Conservation (phyloP, 192 early-diverging fungal species). For the Coemansia nantahalensis region DNA sequence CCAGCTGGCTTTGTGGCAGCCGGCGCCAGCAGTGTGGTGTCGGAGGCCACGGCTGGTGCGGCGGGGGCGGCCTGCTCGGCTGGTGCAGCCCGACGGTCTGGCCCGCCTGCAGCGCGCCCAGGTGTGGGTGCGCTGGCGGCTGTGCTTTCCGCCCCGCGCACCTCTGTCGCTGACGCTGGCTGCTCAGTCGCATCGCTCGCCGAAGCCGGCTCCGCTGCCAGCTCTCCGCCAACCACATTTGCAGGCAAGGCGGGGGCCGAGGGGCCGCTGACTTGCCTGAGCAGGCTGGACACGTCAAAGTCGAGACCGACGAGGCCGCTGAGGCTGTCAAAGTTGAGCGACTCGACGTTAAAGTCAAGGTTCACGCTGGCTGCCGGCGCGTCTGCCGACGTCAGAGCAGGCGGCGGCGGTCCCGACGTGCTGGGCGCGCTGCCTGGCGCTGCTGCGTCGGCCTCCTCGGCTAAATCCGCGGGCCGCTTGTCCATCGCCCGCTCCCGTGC, state of each 20-base stretch:
- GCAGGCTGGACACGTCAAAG: constrained; percentile 43
- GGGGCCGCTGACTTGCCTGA: constrained; percentile 34
- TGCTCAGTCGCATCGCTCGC: neutral
- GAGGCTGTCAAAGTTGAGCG: constrained; percentile 37
- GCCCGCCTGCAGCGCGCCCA: too few species aligned
- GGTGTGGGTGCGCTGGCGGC: too few species aligned
- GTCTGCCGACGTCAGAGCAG: neutral
- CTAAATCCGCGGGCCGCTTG: too few species aligned
- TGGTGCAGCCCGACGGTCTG: neutral
- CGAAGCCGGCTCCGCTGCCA: neutral
- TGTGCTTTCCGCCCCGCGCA: too few species aligned
- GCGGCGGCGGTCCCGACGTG: constrained; percentile 1
- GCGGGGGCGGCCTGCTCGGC: neutral
- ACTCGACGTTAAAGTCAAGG: constrained; percentile 44
- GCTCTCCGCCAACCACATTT: neutral
- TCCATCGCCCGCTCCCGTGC: too few species aligned
- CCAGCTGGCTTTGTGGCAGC: too few species aligned
- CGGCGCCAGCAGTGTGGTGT: too few species aligned
- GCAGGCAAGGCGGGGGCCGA: neutral
- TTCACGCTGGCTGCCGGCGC: constrained; percentile 5
- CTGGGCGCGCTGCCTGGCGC: neutral
- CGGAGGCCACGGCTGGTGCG: too few species aligned
- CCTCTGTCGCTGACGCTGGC: neutral
- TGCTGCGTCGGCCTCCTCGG: neutral
- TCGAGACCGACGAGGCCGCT: constrained; percentile 24